Base-by-base conservation (phyloP, 2,329 filamentous ascomycete genomes). In the Aspergillus aculeatus region DNA sequence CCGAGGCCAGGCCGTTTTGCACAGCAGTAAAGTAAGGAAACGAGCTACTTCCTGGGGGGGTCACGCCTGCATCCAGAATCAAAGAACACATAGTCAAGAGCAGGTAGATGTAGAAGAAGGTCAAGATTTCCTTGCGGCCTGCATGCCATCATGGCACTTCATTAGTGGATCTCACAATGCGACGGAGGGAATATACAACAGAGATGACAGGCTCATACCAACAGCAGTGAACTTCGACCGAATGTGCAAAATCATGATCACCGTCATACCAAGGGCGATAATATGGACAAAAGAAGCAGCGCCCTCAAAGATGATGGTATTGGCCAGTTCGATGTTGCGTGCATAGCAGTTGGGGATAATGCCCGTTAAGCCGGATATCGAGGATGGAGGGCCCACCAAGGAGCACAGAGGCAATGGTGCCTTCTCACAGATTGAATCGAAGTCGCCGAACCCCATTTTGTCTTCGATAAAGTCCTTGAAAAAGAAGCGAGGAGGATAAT, bases 141-240 rank as follows among this genome's bases (percentile, higher is more conserved):
- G 64, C 23, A 61, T 47, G 52, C 44, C 23, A 44, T 50, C 24
- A 49, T 24, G 29, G 58, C 32, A 5, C 32, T 35, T 54, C 14
- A 50, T 56, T 51, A 58, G 55, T 49, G 50, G 26, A 14, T 21
- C 44, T 52, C 23, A 19, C 12, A 3, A 32, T 2, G 19, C 29
- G 32, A 9, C 10, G 19, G 9, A 19, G 7, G 19, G 11, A 16
- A 35, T 14, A 16, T 23, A 38, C 19, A 19, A 21, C 26, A n/a
- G 4, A 23, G 23, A 21, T 14, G 19, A 9, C 21, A 44, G 41
- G 56, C 49, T 73, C 89, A 60, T 84, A 94, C 91, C 94, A 69
- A 99, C 95, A 70, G 95, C 95, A 23, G 95, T 99, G 77, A 99
- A 99, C 80, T 99, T 99, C 70, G 91, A 94, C 69, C 95, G 86